Percentiles rank a stretch among this genome's conserved stretches.
phyloP scores from a whole-genome alignment of 2,329 filamentous ascomycete species.

The Huntiella moniliformis region DNA sequence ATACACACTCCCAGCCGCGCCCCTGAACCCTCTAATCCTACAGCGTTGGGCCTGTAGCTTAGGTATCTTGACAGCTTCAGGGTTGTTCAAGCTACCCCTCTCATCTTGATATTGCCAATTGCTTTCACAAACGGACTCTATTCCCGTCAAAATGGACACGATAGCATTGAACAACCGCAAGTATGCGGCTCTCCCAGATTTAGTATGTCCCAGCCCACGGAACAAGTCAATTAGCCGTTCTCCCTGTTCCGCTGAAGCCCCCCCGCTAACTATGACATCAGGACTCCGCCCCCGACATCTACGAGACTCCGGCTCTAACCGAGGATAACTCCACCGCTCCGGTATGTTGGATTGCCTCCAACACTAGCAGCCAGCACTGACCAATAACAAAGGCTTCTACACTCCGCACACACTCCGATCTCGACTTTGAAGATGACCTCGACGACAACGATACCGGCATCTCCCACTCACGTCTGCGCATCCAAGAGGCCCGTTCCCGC shows the following conservation, averaged over 20 bases:
- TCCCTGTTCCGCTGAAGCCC: slow-evolving; percentile 12
- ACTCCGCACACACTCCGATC: slow-evolving; percentile 37
- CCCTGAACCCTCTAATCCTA: neutral
- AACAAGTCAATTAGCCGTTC: slow-evolving; percentile 10
- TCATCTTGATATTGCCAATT: neutral
- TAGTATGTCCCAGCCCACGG: slow-evolving; percentile 31
- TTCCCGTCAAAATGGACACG: slow-evolving; percentile 3
- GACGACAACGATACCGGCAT: slow-evolving; percentile 49
- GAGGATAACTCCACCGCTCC: slow-evolving; percentile 76
- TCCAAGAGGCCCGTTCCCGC: slow-evolving; percentile 58
- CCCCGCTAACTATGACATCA: slow-evolving; percentile 19
- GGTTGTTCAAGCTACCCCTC: slow-evolving; percentile 2
- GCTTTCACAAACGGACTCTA: neutral
- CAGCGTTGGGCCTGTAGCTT: neutral
- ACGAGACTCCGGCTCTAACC: slow-evolving; percentile 85
- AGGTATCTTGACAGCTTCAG: slow-evolving; percentile 1
- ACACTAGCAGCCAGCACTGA: neutral
- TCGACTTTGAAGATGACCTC: slow-evolving; percentile 42
- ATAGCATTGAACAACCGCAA: slow-evolving; percentile 68
- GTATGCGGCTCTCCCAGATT: slow-evolving; percentile 62
- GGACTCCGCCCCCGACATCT: slow-evolving; percentile 87
- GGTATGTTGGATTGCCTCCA: slow-evolving; percentile 27
- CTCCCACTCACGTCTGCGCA: slow-evolving; percentile 55
- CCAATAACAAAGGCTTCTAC: slow-evolving; percentile 29
- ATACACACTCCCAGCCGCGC: neutral